Evolutionary conservation across 2,329 filamentous ascomycete genomes (phyloP).

Genomic region (Paecilomyces variotii): DNA sequence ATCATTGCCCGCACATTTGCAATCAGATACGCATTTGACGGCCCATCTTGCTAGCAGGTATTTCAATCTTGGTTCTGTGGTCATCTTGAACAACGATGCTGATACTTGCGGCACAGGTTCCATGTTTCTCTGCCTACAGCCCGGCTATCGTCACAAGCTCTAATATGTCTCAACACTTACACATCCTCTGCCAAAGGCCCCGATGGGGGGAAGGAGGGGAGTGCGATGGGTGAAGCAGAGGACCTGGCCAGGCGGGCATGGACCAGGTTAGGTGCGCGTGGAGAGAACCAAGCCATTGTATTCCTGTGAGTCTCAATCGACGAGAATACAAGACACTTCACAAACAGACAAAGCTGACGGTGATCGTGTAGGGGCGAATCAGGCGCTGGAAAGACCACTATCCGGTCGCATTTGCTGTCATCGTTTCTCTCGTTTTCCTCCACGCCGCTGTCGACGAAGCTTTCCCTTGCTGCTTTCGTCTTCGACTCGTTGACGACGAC

Average conservation of each 20-base stretch:
- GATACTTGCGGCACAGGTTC: constrained; percentile 72
- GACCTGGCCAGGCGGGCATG: constrained; percentile 83
- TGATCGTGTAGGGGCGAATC: constrained; percentile 71
- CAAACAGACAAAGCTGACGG: constrained; percentile 15
- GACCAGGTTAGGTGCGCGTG: constrained; percentile 74
- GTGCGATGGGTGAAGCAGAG: constrained; percentile 85
- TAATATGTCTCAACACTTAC: constrained; percentile 92
- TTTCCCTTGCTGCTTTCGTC: constrained; percentile 87
- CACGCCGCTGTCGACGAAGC: constrained; percentile 84
- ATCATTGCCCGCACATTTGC: constrained; percentile 65
- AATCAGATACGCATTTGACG: constrained; percentile 45
- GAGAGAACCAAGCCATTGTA: constrained; percentile 85
- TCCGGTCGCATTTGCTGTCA: constrained; percentile 80
- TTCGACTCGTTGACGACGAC: constrained; percentile 96
- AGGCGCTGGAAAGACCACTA: constrained; percentile 89
- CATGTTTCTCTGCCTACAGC: constrained; percentile 86
- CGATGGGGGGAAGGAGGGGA: constrained; percentile 86
- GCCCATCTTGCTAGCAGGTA: constrained; percentile 45
- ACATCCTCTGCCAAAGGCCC: constrained; percentile 79
- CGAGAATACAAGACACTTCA: not conserved
- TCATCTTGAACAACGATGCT: constrained; percentile 1
- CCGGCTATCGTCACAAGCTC: constrained; percentile 78
- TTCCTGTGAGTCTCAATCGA: constrained; percentile 64
- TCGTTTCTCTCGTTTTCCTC: constrained; percentile 82
- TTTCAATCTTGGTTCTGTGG: not conserved